Evolutionary conservation across 2,329 filamentous ascomycete genomes (phyloP).

Genomic region (Botrytis paeoniae): DNA sequence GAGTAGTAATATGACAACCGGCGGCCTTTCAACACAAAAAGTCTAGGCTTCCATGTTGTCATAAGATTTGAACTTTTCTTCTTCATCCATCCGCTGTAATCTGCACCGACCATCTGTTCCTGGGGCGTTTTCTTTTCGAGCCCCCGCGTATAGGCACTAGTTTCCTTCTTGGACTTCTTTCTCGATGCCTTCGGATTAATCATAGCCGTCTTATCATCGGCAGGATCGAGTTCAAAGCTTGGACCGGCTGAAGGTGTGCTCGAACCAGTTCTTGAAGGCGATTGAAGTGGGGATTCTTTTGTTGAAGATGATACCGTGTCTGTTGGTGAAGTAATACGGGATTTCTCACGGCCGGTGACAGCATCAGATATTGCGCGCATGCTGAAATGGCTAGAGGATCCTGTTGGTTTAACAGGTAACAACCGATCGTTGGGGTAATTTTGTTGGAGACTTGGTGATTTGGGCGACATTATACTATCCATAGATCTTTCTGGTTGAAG

Average conservation of each 20-base stretch:
- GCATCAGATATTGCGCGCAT: conserved; percentile 82
- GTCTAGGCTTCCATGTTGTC: conserved; percentile 93
- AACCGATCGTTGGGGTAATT: conserved; percentile 49
- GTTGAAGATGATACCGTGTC: conserved; percentile 44
- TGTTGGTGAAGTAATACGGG: conserved; percentile 49
- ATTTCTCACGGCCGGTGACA: conserved; percentile 52
- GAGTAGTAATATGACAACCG: conserved; percentile 95
- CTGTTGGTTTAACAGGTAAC: conserved; percentile 41
- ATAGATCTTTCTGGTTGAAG: conserved; percentile 45
- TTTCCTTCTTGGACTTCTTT: conserved; percentile 87
- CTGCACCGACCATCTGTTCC: conserved; percentile 80
- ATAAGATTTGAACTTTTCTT: conserved; percentile 96
- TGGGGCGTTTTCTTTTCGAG: conserved; percentile 75
- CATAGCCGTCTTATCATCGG: conserved; percentile 57
- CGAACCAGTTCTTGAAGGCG: conserved; percentile 74
- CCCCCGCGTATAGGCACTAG: conserved; percentile 88
- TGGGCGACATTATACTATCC: conserved; percentile 36
- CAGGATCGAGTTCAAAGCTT: conserved; percentile 78
- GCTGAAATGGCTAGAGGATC: conserved; percentile 61
- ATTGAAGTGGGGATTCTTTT: conserved; percentile 55
- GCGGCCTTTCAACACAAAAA: conserved; percentile 92
- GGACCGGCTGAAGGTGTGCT: conserved; percentile 62
- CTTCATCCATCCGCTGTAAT: conserved; percentile 99
- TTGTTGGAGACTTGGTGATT: conserved; percentile 46
- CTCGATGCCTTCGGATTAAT: conserved; percentile 47